Percentiles rank a stretch among this genome's conserved stretches.
phyloP scores from a whole-genome alignment of 2,329 filamentous ascomycete species.

The Calonectria pseudoreteaudii region DNA sequence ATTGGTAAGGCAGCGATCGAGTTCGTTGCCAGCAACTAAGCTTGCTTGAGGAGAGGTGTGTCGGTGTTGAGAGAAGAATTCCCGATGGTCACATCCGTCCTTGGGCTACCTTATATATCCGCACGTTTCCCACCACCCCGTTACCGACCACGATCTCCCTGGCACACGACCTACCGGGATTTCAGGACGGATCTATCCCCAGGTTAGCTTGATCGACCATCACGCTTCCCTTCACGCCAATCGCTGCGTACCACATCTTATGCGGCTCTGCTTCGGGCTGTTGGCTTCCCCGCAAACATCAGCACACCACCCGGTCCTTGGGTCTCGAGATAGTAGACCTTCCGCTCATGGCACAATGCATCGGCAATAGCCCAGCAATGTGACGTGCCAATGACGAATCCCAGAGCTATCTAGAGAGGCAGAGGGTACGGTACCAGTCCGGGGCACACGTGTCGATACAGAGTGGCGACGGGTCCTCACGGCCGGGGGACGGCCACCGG shows the following conservation, averaged over 20 bases:
- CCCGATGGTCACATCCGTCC: not conserved
- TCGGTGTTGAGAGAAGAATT: not conserved
- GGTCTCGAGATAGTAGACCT: slow-evolving; percentile 24
- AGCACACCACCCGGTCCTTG: slow-evolving; percentile 35
- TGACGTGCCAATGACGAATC: slow-evolving; percentile 37
- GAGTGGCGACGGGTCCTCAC: slow-evolving; percentile 13
- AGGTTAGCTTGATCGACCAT: slow-evolving; percentile 31
- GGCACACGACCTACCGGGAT: slow-evolving; percentile 17
- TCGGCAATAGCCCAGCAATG: slow-evolving; percentile 12
- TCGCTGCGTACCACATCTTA: slow-evolving; percentile 43
- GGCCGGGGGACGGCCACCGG: slow-evolving; percentile 26
- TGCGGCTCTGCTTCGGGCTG: slow-evolving; percentile 40
- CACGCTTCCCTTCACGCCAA: slow-evolving; percentile 37
- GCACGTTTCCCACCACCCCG: not conserved
- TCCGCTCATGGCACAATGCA: slow-evolving; percentile 23
- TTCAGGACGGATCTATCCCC: slow-evolving; percentile 20
- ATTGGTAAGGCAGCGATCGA: not conserved
- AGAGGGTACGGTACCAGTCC: slow-evolving; percentile 27
- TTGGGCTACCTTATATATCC: slow-evolving; percentile 21
- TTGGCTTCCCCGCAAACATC: slow-evolving; percentile 10
- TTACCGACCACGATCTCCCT: slow-evolving; percentile 15
- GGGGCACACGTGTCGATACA: slow-evolving; percentile 35
- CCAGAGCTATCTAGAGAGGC: slow-evolving; percentile 26
- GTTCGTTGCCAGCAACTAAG: not conserved
- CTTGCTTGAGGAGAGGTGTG: not conserved